Evolutionary conservation across 2,329 filamentous ascomycete species (phyloP).

Genomic region (Colletotrichum eremochloae): DNA sequence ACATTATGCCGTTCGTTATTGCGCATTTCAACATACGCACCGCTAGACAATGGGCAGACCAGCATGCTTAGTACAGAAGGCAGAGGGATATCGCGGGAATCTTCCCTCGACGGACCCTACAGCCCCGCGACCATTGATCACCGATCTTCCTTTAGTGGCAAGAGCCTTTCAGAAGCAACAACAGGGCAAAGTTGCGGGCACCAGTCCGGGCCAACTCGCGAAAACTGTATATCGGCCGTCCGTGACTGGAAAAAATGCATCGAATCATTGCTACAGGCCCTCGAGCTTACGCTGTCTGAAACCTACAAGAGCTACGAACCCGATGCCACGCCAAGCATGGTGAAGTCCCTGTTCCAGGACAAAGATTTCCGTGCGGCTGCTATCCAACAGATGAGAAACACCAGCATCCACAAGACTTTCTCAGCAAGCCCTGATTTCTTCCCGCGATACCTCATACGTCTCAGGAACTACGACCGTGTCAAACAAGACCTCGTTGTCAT

Average conservation of each 20-base stretch:
- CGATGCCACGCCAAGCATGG: conserved; percentile 57
- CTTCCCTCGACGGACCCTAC: conserved; percentile 10
- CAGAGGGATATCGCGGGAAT: neutral
- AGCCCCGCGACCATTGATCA: neutral
- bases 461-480: conserved; percentile 61
- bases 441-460: conserved; percentile 61
- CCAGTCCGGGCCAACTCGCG: conserved; percentile 46
- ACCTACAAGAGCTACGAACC: conserved; percentile 62
- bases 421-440: conserved; percentile 60
- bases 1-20: conserved; percentile 15
- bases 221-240: conserved; percentile 53
- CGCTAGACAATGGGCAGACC: neutral
- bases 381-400: conserved; percentile 61
- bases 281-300: conserved; percentile 57
- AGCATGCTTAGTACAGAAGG: neutral
- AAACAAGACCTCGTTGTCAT: conserved; percentile 58
- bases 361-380: conserved; percentile 57
- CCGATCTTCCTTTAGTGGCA: conserved; percentile 19
- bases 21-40: neutral
- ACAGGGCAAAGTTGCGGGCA: conserved; percentile 42
- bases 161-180: conserved; percentile 15
- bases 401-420: conserved; percentile 57
- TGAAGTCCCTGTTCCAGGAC: conserved; percentile 59
- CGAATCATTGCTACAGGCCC: conserved; percentile 56
- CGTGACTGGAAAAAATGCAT: conserved; percentile 61